Percentiles rank a stretch among this genome's conserved stretches.
phyloP scores from a whole-genome alignment of 73 alveolate genomes.

The Paramecium bursaria region DNA sequence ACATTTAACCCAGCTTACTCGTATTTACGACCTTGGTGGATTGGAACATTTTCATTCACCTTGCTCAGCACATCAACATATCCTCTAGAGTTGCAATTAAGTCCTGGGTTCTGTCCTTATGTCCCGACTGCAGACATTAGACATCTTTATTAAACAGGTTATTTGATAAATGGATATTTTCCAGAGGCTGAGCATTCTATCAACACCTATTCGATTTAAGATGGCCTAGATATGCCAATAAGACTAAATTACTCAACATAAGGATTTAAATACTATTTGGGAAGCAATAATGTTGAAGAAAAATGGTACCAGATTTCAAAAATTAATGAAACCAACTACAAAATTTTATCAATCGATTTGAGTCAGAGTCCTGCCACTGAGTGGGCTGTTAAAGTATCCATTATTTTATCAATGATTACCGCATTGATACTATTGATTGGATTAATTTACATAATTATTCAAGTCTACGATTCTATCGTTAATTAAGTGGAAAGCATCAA shows the following conservation, averaged over 20 bases:
- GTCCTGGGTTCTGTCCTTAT: slow-evolving; percentile 47
- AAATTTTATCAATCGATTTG: too few species aligned
- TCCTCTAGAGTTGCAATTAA: neutral
- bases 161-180: too few species aligned
- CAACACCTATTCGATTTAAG: neutral
- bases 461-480: too few species aligned
- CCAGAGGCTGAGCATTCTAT: neutral
- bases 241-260: neutral
- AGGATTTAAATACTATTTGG: too few species aligned
- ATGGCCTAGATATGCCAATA: neutral
- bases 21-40: slow-evolving; percentile 50
- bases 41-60: slow-evolving; percentile 27
- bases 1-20: slow-evolving; percentile 54
- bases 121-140: neutral
- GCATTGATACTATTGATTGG: too few species aligned
- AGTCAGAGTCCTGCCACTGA: too few species aligned
- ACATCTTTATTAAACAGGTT: too few species aligned
- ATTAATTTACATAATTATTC: too few species aligned
- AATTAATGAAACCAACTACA: neutral
- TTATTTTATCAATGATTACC: too few species aligned
- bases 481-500: too few species aligned
- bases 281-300: neutral
- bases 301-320: neutral
- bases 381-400: too few species aligned
- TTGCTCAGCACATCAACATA: neutral